Evolutionary conservation across 148 eudicot species (phyloP).

Genomic region (Pharnaceum exiguum): DNA sequence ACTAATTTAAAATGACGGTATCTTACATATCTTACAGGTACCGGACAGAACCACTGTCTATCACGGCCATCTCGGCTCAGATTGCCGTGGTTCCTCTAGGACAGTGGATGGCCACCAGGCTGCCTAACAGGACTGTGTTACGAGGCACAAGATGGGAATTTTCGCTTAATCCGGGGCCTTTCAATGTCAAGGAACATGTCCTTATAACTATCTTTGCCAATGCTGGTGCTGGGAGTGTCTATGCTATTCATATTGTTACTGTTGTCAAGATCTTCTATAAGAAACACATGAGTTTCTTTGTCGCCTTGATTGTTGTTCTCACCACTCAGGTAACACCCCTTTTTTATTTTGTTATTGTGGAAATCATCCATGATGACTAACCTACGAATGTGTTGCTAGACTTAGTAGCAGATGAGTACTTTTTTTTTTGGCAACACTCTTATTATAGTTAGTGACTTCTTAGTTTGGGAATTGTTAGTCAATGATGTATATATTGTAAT

Average conservation of each 20-base stretch:
- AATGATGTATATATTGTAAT: too few species aligned
- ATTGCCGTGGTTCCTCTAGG: constrained; percentile 90
- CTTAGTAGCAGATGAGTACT: too few species aligned
- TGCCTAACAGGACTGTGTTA: constrained; percentile 49
- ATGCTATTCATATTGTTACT: constrained; percentile 84
- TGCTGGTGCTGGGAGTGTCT: constrained; percentile 87
- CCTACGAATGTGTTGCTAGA: too few species aligned
- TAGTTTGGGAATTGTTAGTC: too few species aligned
- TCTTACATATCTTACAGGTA: constrained; percentile 12
- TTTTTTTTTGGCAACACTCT: too few species aligned
- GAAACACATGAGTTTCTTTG: constrained; percentile 71
- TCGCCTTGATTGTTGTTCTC: constrained; percentile 68
- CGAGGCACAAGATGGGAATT: constrained; percentile 66
- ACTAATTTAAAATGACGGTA: background rate
- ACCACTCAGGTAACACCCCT: constrained; percentile 67
- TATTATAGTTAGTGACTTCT: too few species aligned
- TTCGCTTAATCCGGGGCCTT: constrained; percentile 83
- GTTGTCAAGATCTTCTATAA: constrained; percentile 84
- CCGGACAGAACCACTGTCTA: constrained; percentile 69
- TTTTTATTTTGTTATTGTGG: background rate
- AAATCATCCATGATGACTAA: too few species aligned
- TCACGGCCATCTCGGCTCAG: constrained; percentile 94
- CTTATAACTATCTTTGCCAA: constrained; percentile 92
- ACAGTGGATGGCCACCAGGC: constrained; percentile 69
- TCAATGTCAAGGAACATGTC: constrained; percentile 90